Percentiles rank a stretch among this genome's conserved stretches.
Conservation (phyloP, 2,329 filamentous ascomycete genomes). For the Talaromyces sp. region DNA sequence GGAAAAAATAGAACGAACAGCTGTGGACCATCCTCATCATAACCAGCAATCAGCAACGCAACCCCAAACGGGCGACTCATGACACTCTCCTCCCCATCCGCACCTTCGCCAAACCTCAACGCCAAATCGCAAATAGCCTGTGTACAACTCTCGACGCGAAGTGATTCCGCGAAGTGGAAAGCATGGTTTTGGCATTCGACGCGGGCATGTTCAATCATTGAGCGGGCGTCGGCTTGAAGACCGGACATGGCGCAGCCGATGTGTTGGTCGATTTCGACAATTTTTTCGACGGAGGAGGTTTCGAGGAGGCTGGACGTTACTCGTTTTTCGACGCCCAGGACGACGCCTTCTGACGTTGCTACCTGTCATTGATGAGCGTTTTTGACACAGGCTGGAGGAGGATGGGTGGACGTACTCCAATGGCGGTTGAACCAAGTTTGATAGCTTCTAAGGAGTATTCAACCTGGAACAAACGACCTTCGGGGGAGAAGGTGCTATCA, state of each 20-base stretch:
- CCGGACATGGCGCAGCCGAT: slow-evolving; percentile 99
- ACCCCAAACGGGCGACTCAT: slow-evolving; percentile 98
- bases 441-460: slow-evolving; percentile 99
- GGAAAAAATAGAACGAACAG: slow-evolving; percentile 52
- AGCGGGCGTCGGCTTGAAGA: slow-evolving; percentile 93
- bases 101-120: slow-evolving; percentile 92
- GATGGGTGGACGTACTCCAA: slow-evolving; percentile 61
- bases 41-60: slow-evolving; percentile 90
- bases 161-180: slow-evolving; percentile 95
- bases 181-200: slow-evolving; percentile 96
- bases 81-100: slow-evolving; percentile 96
- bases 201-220: slow-evolving; percentile 96
- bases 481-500: slow-evolving; percentile 92
- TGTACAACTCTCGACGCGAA: slow-evolving; percentile 95
- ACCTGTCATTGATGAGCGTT: slow-evolving; percentile 48
- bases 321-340: slow-evolving; percentile 97
- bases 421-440: slow-evolving; percentile 97
- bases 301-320: slow-evolving; percentile 97
- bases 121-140: slow-evolving; percentile 98
- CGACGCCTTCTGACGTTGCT: slow-evolving; percentile 88
- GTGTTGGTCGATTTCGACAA: slow-evolving; percentile 98
- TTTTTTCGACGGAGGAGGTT: slow-evolving; percentile 98
- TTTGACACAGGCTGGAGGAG: not conserved
- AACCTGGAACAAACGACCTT: slow-evolving; percentile 99
- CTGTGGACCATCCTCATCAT: slow-evolving; percentile 94